Evolutionary conservation across 768 basidiomycete species (phyloP).

Genomic region (Leccinum longicurvipes): DNA sequence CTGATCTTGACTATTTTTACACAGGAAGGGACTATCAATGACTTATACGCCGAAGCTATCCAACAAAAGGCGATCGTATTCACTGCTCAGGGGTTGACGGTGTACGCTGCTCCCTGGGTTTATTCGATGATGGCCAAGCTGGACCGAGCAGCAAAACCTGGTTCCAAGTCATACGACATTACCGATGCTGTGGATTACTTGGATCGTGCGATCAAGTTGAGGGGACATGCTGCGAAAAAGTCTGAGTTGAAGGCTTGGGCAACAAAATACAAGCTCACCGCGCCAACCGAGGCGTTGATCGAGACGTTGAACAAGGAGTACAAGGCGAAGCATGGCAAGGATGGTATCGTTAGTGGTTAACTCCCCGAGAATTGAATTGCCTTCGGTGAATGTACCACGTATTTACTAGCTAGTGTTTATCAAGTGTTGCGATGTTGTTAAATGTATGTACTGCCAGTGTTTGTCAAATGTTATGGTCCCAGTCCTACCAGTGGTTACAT

Average conservation of each 20-base stretch:
- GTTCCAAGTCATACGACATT: constrained; percentile 8
- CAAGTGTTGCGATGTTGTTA: no score
- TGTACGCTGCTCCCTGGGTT: constrained; percentile 11
- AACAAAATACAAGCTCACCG: neutral
- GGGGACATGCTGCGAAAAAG: constrained; percentile 1
- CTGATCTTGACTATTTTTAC: neutral
- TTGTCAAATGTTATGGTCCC: neutral
- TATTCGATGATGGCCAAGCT: constrained; percentile 10
- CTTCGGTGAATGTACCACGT: neutral
- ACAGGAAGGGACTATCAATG: neutral
- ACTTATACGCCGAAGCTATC: constrained; percentile 1
- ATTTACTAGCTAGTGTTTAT: no score
- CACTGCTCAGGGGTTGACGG: constrained; percentile 5
- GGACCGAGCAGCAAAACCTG: constrained; percentile 4
- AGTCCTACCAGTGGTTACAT: no score
- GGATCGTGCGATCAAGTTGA: neutral
- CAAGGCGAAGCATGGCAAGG: neutral
- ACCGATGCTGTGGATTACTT: constrained; percentile 9
- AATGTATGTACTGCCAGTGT: neutral
- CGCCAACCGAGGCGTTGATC: neutral
- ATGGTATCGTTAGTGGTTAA: neutral
- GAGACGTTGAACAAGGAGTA: neutral
- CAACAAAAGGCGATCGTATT: constrained; percentile 4
- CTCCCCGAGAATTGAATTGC: neutral
- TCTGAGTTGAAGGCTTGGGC: constrained; percentile 5